phyloP scores from a whole-genome alignment of 176 grass and related monocot genomes.

The Guadua angustifolia region DNA sequence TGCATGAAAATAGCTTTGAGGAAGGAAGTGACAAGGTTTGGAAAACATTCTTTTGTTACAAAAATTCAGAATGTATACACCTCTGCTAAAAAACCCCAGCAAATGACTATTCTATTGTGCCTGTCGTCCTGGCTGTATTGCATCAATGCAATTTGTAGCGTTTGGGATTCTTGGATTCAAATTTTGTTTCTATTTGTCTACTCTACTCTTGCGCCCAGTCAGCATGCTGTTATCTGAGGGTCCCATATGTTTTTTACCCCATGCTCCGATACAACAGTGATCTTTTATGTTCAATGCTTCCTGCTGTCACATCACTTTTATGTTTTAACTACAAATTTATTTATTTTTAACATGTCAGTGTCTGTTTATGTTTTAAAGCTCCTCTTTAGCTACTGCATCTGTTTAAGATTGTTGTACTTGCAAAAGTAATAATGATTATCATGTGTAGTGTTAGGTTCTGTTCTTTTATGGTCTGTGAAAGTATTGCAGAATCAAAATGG shows the following conservation, averaged over 20 bases:
- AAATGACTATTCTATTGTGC: background rate
- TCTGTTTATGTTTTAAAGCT: background rate
- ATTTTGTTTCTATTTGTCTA: background rate
- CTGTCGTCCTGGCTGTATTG: background rate
- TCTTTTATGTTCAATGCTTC: background rate
- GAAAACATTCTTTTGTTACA: conserved; percentile 25
- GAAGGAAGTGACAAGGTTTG: conserved; percentile 30
- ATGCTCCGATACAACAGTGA: background rate
- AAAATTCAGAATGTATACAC: conserved; percentile 38
- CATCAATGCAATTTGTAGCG: background rate
- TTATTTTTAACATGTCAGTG: background rate
- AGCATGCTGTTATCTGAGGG: background rate
- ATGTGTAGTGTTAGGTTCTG: background rate
- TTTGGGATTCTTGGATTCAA: background rate
- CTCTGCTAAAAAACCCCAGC: background rate
- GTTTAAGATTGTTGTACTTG: background rate
- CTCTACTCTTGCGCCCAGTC: background rate
- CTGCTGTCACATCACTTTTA: background rate
- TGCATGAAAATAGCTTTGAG: conserved; percentile 38
- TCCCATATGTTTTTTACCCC: background rate
- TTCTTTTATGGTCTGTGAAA: background rate
- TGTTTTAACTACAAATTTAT: background rate
- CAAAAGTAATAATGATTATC: background rate
- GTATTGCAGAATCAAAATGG: too few species aligned
- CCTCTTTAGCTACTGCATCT: background rate